Conservation (phyloP, 169 alveolate species). For the Miamiensis avidus region DNA sequence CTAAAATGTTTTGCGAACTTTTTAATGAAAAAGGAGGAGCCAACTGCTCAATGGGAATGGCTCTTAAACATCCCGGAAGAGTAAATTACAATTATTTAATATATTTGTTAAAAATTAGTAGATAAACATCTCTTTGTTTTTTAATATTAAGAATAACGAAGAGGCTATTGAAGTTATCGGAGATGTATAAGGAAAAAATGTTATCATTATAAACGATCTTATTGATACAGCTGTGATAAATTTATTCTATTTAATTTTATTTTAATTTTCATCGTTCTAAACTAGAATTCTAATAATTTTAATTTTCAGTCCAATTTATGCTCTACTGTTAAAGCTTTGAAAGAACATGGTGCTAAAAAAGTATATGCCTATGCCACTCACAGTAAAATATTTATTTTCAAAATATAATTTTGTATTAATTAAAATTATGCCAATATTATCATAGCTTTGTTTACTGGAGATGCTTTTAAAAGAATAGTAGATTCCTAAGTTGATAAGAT, state of each 20-base stretch:
- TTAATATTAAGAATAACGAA: neutral
- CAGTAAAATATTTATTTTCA: neutral
- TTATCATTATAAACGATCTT: too few relatives aligned
- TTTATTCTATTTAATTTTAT: too few relatives aligned
- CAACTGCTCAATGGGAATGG: neutral
- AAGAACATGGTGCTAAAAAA: neutral
- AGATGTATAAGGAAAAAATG: neutral
- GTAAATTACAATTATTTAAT: too few relatives aligned
- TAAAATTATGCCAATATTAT: too few relatives aligned
- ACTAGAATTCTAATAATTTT: too few relatives aligned
- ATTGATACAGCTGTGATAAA: neutral
- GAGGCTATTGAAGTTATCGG: neutral
- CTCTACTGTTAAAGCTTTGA: neutral
- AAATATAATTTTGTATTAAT: neutral
- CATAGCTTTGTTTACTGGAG: neutral
- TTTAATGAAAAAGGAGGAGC: neutral
- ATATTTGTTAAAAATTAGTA: too few relatives aligned
- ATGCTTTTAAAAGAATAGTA: neutral
- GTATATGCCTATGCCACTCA: neutral
- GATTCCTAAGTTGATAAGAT: neutral
- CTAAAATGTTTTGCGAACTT: neutral
- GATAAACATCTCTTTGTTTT: too few relatives aligned
- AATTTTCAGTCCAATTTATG: too few relatives aligned
- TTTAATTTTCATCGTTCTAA: too few relatives aligned
- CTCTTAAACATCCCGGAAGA: too few relatives aligned